These are phyloP conservation scores for Cercophora sp. DNA, from an alignment of 495 filamentous ascomycete genomes.

Conservation along the genomic window DNA sequence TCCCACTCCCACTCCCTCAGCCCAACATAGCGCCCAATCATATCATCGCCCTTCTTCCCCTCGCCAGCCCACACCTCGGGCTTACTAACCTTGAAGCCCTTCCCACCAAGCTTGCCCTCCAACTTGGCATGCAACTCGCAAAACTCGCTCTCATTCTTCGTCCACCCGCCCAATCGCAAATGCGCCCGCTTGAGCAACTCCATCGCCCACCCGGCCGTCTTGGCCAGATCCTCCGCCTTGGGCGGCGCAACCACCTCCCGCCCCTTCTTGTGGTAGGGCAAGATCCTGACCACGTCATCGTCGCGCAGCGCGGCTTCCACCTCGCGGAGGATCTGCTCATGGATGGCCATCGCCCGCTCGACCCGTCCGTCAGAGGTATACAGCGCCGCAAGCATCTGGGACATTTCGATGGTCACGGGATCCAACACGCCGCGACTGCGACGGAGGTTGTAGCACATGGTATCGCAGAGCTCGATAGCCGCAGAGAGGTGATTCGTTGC, in stretches of 20 bases:
- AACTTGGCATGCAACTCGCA: constrained; percentile 14
- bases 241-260: background rate
- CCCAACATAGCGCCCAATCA: constrained; percentile 23
- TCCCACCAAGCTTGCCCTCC: constrained; percentile 10
- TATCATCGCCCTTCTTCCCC: constrained; percentile 17
- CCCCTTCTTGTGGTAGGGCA: background rate
- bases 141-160: constrained; percentile 25
- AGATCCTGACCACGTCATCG: too few species aligned
- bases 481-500: constrained; percentile 37
- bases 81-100: constrained; percentile 5
- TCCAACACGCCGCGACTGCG: constrained; percentile 55
- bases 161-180: constrained; percentile 32
- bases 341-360: constrained; percentile 49
- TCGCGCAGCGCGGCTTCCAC: constrained; percentile 24
- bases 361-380: constrained; percentile 48
- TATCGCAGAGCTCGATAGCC: constrained; percentile 54
- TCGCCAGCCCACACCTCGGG: constrained; percentile 20
- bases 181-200: constrained; percentile 48
- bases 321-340: constrained; percentile 51
- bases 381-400: constrained; percentile 51
- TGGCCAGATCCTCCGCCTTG: constrained; percentile 38
- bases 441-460: constrained; percentile 62
- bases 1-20: constrained; percentile 21
- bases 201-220: constrained; percentile 44
- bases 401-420: constrained; percentile 51